phyloP scores from a whole-genome alignment of 257 asterid species.

The Jaltomata sinuosa region DNA sequence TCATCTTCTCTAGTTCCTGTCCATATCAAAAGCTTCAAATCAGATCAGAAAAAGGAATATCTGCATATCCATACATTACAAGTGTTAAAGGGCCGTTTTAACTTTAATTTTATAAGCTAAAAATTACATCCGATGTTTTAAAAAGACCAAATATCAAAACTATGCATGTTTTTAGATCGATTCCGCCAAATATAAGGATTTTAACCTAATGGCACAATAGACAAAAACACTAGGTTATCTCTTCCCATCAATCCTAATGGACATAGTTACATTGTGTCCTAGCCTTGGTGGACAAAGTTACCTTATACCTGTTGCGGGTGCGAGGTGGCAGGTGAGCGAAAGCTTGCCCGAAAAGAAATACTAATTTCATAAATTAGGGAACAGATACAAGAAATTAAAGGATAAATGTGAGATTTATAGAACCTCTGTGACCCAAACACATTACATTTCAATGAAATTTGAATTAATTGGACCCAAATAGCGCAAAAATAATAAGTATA shows the following conservation, averaged over 20 bases:
- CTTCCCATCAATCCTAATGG: no score
- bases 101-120: neutral
- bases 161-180: neutral
- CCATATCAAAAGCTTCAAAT: constrained; percentile 14
- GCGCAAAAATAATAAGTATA: neutral
- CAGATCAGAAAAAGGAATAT: neutral
- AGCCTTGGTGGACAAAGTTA: no score
- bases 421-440: neutral
- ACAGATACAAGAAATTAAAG: neutral
- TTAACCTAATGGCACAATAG: neutral
- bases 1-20: constrained; percentile 48
- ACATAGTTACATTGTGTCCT: no score
- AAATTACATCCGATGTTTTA: neutral
- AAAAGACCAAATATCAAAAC: neutral
- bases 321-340: no score
- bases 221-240: no score
- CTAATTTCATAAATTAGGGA: neutral
- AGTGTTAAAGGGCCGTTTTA: neutral
- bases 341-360: no score
- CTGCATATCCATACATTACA: neutral
- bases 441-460: neutral
- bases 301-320: no score
- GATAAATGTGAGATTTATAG: neutral
- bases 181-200: neutral
- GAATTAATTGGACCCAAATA: neutral